A percentile compares a stretch with the other conserved stretches of the same genome.
Evolutionary conservation across 176 grass and related monocot species (phyloP).

Genomic region (Oryza punctata): DNA sequence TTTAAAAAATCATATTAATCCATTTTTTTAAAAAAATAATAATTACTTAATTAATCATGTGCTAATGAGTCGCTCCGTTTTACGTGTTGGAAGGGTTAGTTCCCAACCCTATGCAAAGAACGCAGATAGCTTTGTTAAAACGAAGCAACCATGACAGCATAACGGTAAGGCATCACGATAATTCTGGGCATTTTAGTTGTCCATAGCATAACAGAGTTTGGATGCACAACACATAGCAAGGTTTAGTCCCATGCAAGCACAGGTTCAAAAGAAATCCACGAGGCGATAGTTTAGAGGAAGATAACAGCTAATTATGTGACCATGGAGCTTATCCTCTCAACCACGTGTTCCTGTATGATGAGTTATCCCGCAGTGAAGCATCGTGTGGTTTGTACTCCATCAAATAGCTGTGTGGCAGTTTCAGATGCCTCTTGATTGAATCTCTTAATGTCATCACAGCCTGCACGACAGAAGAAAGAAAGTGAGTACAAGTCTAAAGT

Average conservation of each 20-base stretch:
- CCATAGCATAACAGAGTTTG: slow-evolving; percentile 24
- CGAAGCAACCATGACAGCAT: neutral
- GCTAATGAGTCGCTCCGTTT: no score
- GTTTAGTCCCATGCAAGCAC: neutral
- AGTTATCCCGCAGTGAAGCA: slow-evolving; percentile 85
- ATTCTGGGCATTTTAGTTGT: slow-evolving; percentile 11
- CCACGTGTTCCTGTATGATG: slow-evolving; percentile 97
- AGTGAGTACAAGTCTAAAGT: neutral
- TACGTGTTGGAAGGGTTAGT: no score
- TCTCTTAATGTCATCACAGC: slow-evolving; percentile 90
- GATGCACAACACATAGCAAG: slow-evolving; percentile 17
- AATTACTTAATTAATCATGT: no score
- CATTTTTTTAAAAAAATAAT: no score
- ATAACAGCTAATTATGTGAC: neutral
- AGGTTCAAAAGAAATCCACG: slow-evolving; percentile 10
- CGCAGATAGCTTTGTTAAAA: neutral
- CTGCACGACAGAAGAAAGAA: slow-evolving; percentile 36
- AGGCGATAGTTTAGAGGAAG: slow-evolving; percentile 18
- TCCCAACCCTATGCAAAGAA: no score
- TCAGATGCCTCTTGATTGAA: slow-evolving; percentile 96
- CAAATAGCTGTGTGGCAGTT: slow-evolving; percentile 84
- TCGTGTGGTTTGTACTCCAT: slow-evolving; percentile 99
- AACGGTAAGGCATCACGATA: neutral
- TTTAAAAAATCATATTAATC: no score
- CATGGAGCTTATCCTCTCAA: slow-evolving; percentile 61